Percentiles rank a stretch among this genome's conserved stretches.
phyloP scores from a whole-genome alignment of 495 filamentous ascomycete genomes.

The Aspergillus sclerotiicarbonarius region DNA sequence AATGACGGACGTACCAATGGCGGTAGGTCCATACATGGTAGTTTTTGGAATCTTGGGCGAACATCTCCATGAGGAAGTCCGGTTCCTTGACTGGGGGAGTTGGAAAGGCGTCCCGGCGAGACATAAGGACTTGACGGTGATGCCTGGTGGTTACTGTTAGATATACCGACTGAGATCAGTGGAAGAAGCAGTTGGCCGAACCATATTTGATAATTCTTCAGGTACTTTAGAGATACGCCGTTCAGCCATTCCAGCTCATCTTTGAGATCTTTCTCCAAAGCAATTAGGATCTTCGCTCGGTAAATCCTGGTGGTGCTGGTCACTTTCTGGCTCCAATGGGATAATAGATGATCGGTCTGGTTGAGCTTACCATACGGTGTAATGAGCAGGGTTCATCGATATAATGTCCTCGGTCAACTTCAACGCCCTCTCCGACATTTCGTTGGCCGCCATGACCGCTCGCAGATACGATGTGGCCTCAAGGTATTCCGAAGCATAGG shows the following conservation, averaged over 20 bases:
- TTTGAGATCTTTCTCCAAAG: slow-evolving; percentile 60
- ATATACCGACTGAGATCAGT: background rate
- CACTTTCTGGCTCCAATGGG: background rate
- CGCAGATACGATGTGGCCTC: slow-evolving; percentile 89
- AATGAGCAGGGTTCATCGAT: slow-evolving; percentile 89
- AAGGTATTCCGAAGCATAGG: slow-evolving; percentile 80
- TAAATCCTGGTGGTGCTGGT: slow-evolving; percentile 61
- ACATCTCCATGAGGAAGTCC: slow-evolving; percentile 76
- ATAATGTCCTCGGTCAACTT: slow-evolving; percentile 88
- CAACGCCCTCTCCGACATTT: slow-evolving; percentile 74
- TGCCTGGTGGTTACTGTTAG: slow-evolving; percentile 54
- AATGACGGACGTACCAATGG: slow-evolving; percentile 85
- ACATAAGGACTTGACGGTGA: slow-evolving; percentile 82
- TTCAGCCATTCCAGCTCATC: slow-evolving; percentile 86
- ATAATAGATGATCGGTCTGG: background rate
- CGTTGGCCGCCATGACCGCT: slow-evolving; percentile 86
- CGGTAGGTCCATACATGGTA: slow-evolving; percentile 98
- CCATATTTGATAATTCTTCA: slow-evolving; percentile 99
- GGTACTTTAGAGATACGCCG: slow-evolving; percentile 69
- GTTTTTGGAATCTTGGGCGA: slow-evolving; percentile 87
- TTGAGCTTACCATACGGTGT: slow-evolving; percentile 79
- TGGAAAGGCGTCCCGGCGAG: slow-evolving; percentile 54
- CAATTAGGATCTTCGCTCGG: slow-evolving; percentile 72
- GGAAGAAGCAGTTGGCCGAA: slow-evolving; percentile 17
- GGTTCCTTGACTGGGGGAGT: slow-evolving; percentile 58